A percentile compares a stretch with the other conserved stretches of the same genome.
Conservation (phyloP, 306 rosid genomes). For the Vicia villosa region DNA sequence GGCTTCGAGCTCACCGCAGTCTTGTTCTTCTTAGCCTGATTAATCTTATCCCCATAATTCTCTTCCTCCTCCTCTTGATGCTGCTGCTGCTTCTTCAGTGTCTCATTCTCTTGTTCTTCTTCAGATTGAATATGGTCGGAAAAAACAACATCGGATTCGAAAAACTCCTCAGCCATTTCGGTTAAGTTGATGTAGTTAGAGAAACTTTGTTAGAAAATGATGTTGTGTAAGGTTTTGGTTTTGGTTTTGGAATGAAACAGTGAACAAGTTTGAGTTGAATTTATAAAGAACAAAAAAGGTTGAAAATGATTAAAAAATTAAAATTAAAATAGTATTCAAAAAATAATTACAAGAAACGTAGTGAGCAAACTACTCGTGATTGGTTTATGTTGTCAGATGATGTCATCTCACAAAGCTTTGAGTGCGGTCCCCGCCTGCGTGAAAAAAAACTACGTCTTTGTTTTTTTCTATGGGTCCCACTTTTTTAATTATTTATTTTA, state of each 20-base stretch:
- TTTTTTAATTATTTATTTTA: neutral
- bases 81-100: neutral
- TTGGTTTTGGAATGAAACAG: constrained; percentile 46
- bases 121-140: constrained; percentile 15
- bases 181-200: neutral
- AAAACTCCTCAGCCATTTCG: constrained; percentile 53
- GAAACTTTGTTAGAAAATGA: neutral
- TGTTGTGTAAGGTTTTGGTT: constrained; percentile 31
- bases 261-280: constrained; percentile 37
- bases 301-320: neutral
- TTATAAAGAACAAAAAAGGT: constrained; percentile 22
- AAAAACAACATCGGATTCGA: constrained; percentile 78
- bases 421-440: constrained; percentile 59
- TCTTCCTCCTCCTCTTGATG: neutral
- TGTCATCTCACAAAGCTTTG: constrained; percentile 41
- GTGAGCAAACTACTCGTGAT: constrained; percentile 44
- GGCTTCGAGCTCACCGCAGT: constrained; percentile 53
- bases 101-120: neutral
- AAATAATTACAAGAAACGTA: constrained; percentile 38
- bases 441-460: neutral
- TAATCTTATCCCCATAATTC: neutral
- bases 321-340: neutral
- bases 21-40: neutral
- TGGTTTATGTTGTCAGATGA: constrained; percentile 50
- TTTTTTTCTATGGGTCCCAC: neutral